Evolutionary conservation across 371 early-diverging fungal species (phyloP).

Genomic region (Apophysomyces variabilis): DNA sequence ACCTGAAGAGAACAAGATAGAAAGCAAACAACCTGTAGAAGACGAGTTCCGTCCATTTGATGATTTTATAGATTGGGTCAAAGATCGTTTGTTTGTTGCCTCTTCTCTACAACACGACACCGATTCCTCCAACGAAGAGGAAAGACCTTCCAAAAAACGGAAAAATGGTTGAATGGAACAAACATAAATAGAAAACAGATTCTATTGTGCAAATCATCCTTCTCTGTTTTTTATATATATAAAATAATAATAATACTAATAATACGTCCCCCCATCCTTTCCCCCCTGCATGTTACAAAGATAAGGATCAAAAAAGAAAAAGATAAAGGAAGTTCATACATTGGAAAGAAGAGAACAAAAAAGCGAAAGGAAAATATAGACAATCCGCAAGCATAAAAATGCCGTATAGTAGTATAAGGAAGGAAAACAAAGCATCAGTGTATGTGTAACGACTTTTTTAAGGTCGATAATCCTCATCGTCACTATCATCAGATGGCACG

Average conservation of each 20-base stretch:
- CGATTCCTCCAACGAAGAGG: too few species aligned
- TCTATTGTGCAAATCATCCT: background rate
- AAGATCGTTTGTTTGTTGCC: background rate
- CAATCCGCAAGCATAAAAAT: conserved; percentile 2
- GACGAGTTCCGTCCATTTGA: background rate
- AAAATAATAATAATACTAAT: too few species aligned
- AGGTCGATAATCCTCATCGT: conserved; percentile 7
- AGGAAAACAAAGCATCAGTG: background rate
- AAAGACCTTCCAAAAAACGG: too few species aligned
- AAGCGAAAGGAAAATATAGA: conserved; percentile 2
- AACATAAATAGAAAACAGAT: background rate
- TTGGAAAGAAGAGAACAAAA: background rate
- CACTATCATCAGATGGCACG: conserved; percentile 3
- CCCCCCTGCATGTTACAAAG: conserved; percentile 2
- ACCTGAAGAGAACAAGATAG: background rate
- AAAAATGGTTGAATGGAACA: too few species aligned
- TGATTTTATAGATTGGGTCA: background rate
- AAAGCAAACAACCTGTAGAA: background rate
- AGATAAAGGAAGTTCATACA: background rate
- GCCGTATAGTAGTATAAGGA: conserved; percentile 2
- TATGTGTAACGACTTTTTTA: background rate
- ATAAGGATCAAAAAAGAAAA: conserved; percentile 3
- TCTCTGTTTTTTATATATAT: background rate
- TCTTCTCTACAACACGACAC: too few species aligned
- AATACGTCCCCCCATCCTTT: too few species aligned